These are phyloP conservation scores for Colletotrichum brevisporum DNA, from an alignment of 2,329 filamentous ascomycete genomes.

Conservation along the genomic window DNA sequence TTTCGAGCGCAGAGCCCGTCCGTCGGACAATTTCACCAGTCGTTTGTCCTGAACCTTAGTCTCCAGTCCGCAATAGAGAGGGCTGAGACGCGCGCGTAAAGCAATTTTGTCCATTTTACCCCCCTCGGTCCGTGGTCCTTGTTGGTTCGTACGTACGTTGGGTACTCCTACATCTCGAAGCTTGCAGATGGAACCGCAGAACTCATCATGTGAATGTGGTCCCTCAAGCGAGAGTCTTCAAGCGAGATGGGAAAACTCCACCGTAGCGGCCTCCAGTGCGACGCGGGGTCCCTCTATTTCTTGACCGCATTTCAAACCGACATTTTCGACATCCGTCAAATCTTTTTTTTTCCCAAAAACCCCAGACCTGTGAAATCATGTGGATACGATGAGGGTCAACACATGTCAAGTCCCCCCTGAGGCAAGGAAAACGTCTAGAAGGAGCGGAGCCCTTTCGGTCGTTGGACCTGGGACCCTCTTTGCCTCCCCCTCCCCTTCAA, in stretches of 20 bases:
- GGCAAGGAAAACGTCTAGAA: conserved; percentile 29
- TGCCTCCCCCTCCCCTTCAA: neutral
- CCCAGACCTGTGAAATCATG: neutral
- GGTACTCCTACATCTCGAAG: conserved; percentile 28
- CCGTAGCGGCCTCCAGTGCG: neutral
- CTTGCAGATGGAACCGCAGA: neutral
- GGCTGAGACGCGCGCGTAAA: conserved; percentile 20
- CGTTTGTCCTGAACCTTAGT: conserved; percentile 4
- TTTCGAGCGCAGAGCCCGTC: neutral
- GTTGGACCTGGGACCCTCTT: neutral
- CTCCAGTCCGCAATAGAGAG: conserved; percentile 2
- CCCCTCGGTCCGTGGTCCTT: conserved; percentile 1
- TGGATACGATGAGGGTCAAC: conserved; percentile 6
- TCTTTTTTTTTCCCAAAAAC: neutral
- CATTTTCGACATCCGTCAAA: neutral
- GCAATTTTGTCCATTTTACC: neutral
- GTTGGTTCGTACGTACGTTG: conserved; percentile 6
- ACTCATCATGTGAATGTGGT: conserved; percentile 19
- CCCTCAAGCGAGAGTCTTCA: neutral
- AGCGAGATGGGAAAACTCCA: neutral
- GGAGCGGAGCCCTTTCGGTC: conserved; percentile 18
- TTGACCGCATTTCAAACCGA: conserved; percentile 2
- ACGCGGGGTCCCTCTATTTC: neutral
- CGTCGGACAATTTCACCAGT: conserved; percentile 15
- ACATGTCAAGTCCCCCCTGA: neutral